Conservation (phyloP, 2,329 filamentous ascomycete genomes). For the Cladosporium sp. region DNA sequence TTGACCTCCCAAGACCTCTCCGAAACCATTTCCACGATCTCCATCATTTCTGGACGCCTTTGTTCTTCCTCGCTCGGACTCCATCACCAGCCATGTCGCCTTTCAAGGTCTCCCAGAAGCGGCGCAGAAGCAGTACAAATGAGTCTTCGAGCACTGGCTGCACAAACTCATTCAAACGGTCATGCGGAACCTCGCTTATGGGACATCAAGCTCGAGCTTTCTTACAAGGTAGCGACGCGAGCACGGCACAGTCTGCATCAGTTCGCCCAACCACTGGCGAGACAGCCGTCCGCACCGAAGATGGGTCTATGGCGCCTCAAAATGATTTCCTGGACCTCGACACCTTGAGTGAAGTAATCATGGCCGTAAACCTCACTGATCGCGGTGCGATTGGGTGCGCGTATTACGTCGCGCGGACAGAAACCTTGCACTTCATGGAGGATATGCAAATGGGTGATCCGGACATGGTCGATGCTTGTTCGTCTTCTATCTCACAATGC, state of each 20-base stretch:
- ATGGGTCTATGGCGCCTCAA: neutral
- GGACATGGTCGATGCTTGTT: constrained; percentile 50
- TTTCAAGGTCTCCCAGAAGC: constrained; percentile 10
- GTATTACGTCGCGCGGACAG: constrained; percentile 68
- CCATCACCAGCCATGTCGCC: constrained; percentile 10
- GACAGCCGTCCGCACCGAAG: neutral
- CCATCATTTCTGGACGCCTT: too few species aligned
- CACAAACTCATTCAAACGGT: neutral
- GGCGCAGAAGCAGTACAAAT: constrained; percentile 9
- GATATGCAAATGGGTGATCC: constrained; percentile 64
- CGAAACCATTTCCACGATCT: too few species aligned
- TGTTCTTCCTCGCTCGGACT: too few species aligned
- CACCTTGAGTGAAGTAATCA: constrained; percentile 61
- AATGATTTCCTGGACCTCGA: constrained; percentile 30
- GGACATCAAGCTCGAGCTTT: neutral
- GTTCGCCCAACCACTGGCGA: neutral
- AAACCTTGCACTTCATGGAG: constrained; percentile 68
- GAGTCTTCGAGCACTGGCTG: neutral
- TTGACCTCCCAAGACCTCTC: too few species aligned
- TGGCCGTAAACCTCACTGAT: constrained; percentile 72
- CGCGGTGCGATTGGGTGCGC: constrained; percentile 71
- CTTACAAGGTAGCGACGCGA: neutral
- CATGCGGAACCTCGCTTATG: neutral
- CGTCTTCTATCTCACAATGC: constrained; percentile 15
- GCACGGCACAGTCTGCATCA: too few species aligned